These are phyloP conservation scores for Colletotrichum musicola DNA, from an alignment of 2,329 filamentous ascomycete species.

Conservation along the genomic window DNA sequence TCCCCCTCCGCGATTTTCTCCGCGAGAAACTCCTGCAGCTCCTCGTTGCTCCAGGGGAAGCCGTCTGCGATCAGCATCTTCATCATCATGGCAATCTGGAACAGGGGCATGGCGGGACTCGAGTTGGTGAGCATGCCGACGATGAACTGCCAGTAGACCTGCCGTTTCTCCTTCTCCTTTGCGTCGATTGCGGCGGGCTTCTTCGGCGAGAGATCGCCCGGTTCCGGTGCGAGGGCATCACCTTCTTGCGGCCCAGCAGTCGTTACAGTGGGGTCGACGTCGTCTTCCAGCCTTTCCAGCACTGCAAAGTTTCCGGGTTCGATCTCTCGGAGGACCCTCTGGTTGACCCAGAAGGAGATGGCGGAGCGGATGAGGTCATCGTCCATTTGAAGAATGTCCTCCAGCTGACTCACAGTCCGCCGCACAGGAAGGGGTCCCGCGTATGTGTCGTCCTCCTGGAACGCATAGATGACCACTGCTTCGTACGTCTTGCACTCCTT, in stretches of 20 bases:
- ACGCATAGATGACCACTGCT: conserved; percentile 88
- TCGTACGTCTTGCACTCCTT: conserved; percentile 86
- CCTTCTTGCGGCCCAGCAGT: conserved; percentile 44
- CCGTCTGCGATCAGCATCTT: conserved; percentile 90
- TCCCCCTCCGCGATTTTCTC: conserved; percentile 81
- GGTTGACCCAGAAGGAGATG: conserved; percentile 78
- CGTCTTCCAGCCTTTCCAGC: conserved; percentile 71
- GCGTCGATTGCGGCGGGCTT: conserved; percentile 69
- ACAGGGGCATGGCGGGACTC: conserved; percentile 81
- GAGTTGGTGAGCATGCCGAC: conserved; percentile 96
- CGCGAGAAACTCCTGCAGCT: conserved; percentile 83
- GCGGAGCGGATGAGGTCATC: conserved; percentile 77
- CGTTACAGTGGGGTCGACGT: conserved; percentile 46
- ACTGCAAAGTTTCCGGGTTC: conserved; percentile 71
- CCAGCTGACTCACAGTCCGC: conserved; percentile 66
- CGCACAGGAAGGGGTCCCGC: conserved; percentile 48
- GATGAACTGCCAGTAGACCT: conserved; percentile 91
- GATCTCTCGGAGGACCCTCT: conserved; percentile 72
- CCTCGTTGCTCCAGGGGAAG: conserved; percentile 90
- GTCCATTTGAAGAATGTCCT: conserved; percentile 76
- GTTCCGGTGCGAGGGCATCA: conserved; percentile 42
- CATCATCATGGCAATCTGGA: conserved; percentile 92
- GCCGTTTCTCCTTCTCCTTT: conserved; percentile 71
- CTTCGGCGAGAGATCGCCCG: conserved; percentile 56
- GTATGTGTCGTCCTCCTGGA: conserved; percentile 66